Conservation (phyloP, 2,329 filamentous ascomycete genomes). For the Botrytis porri region DNA sequence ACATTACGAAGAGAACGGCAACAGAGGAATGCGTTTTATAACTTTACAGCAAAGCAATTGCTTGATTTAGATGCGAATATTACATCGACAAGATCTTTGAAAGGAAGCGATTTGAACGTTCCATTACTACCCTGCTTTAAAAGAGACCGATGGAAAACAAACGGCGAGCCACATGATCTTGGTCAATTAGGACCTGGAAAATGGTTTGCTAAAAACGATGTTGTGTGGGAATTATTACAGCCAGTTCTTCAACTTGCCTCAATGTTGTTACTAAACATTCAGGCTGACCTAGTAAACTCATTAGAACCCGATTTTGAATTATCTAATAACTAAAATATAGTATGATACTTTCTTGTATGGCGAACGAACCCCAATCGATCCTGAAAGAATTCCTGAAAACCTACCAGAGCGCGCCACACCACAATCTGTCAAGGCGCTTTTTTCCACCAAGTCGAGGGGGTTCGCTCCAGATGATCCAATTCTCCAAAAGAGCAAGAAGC, state of each 20-base stretch:
- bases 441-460: not conserved
- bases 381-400: not conserved
- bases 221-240: conserved; percentile 4
- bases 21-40: not conserved
- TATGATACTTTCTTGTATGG: not conserved
- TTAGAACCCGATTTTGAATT: not conserved
- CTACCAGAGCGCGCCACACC: not conserved
- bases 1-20: not conserved
- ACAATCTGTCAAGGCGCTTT: not conserved
- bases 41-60: conserved; percentile 8
- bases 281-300: not conserved
- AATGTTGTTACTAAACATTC: not conserved
- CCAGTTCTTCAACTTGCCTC: conserved; percentile 1
- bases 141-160: not conserved
- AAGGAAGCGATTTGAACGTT: not conserved
- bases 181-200: not conserved
- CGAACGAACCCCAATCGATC: not conserved
- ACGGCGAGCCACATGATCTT: not conserved
- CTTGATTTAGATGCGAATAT: conserved; percentile 14
- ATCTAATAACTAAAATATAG: not conserved
- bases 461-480: not conserved
- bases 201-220: not conserved
- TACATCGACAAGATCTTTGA: not conserved
- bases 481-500: not conserved
- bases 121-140: not conserved